Conservation (phyloP, 2,329 filamentous ascomycete genomes). For the Ophiosphaerella korrae region DNA sequence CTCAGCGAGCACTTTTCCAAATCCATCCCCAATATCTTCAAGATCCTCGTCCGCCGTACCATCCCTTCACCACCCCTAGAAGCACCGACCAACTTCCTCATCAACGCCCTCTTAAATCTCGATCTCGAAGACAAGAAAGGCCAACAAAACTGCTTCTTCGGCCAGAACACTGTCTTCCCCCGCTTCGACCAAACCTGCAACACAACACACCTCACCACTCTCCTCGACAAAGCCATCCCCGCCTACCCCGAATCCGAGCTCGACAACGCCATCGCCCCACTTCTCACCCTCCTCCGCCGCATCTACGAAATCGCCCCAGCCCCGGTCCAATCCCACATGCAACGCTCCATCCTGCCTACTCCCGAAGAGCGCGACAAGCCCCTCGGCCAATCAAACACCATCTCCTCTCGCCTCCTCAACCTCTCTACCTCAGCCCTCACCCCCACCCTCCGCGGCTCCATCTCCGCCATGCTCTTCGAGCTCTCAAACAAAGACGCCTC, state of each 20-base stretch:
- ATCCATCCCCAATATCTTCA: slow-evolving; percentile 71
- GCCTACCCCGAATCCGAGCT: slow-evolving; percentile 71
- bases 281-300: slow-evolving; percentile 74
- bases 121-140: slow-evolving; percentile 61
- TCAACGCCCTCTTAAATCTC: slow-evolving; percentile 83
- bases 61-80: slow-evolving; percentile 71
- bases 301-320: slow-evolving; percentile 73
- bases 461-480: slow-evolving; percentile 83
- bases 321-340: slow-evolving; percentile 66
- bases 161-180: slow-evolving; percentile 68
- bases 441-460: slow-evolving; percentile 72
- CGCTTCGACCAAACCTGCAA: slow-evolving; percentile 63
- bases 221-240: slow-evolving; percentile 70
- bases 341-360: slow-evolving; percentile 72
- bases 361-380: slow-evolving; percentile 76
- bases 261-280: slow-evolving; percentile 71
- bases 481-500: slow-evolving; percentile 80
- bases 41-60: slow-evolving; percentile 68
- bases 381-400: slow-evolving; percentile 73
- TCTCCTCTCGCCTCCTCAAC: slow-evolving; percentile 77
- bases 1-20: slow-evolving; percentile 66
- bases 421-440: slow-evolving; percentile 76
- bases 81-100: slow-evolving; percentile 69
- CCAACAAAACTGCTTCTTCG: slow-evolving; percentile 49
- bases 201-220: slow-evolving; percentile 67